These are phyloP conservation scores for Typha latifolia DNA, from an alignment of 176 grass and related monocot species.

Conservation along the genomic window DNA sequence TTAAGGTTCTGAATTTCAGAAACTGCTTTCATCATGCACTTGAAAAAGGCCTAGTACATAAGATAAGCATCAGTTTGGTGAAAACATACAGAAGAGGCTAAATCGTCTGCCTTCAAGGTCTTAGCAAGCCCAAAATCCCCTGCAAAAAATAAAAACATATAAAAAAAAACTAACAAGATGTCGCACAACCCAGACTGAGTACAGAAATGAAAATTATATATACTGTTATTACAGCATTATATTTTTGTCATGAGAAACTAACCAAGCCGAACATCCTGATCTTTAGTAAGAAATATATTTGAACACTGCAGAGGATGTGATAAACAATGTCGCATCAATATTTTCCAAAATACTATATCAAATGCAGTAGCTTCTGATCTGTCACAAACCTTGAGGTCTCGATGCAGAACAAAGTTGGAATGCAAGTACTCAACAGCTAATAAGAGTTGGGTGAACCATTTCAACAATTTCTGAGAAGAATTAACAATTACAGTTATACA, in stretches of 20 bases:
- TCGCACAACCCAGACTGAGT: neutral
- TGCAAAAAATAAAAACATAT: slow-evolving; percentile 37
- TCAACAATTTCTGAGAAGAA: slow-evolving; percentile 71
- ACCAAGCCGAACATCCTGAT: slow-evolving; percentile 96
- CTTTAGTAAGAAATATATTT: slow-evolving; percentile 99
- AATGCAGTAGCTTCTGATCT: slow-evolving; percentile 8
- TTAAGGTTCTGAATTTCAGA: too few species aligned
- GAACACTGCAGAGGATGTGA: slow-evolving; percentile 64
- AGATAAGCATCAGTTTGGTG: neutral
- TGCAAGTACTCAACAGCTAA: slow-evolving; percentile 95
- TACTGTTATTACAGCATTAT: too few species aligned
- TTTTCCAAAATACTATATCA: neutral
- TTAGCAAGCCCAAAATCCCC: slow-evolving; percentile 99
- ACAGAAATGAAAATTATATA: neutral
- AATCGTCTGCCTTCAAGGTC: slow-evolving; percentile 89
- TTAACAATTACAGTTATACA: slow-evolving; percentile 14
- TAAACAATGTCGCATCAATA: slow-evolving; percentile 1
- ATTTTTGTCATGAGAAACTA: slow-evolving; percentile 24
- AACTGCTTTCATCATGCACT: too few species aligned
- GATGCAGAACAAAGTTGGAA: slow-evolving; percentile 94
- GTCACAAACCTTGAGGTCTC: slow-evolving; percentile 75
- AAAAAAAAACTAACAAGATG: neutral
- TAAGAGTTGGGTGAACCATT: slow-evolving; percentile 87
- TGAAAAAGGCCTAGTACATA: too few species aligned
- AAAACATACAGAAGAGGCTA: slow-evolving; percentile 84